Percentiles rank a stretch among this genome's conserved stretches.
Conservation (phyloP, 169 alveolate genomes). For the Eimeria necatrix region DNA sequence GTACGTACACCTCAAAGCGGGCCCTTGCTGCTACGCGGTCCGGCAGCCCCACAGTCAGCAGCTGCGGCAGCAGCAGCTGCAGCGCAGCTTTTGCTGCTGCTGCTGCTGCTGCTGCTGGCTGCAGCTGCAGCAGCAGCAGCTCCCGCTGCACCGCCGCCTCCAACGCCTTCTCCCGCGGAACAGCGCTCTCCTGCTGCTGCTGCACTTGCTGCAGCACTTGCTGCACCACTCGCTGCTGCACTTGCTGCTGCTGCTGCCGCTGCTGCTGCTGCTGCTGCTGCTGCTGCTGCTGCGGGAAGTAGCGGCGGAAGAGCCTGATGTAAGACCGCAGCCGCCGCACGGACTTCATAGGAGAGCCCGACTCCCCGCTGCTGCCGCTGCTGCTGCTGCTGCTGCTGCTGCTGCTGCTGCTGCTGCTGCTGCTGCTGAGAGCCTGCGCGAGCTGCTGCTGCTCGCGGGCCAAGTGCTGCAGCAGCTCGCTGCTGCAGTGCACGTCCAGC, state of each 20-base stretch:
- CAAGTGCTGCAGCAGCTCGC: conserved; percentile 21
- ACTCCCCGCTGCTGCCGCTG: not conserved
- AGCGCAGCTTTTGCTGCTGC: too few relatives aligned
- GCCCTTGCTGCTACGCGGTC: not conserved
- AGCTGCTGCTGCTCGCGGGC: not conserved
- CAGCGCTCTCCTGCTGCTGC: too few relatives aligned
- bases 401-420: not conserved
- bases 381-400: not conserved
- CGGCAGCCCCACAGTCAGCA: too few relatives aligned
- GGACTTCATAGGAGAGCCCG: not conserved
- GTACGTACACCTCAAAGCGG: conserved; percentile 48
- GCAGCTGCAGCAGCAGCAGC: conserved; percentile 46
- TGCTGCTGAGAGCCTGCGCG: not conserved
- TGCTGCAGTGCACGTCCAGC: not conserved
- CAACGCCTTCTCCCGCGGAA: not conserved
- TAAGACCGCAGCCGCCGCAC: not conserved
- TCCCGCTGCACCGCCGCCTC: not conserved
- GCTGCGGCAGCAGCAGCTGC: too few relatives aligned
- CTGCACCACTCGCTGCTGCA: too few relatives aligned
- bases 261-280: not conserved
- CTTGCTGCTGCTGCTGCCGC: too few relatives aligned
- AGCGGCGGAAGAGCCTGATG: not conserved
- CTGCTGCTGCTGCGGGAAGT: not conserved
- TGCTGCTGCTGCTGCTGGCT: not conserved
- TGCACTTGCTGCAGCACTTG: too few relatives aligned